Evolutionary conservation across 2,329 filamentous ascomycete species (phyloP).

Genomic region (Tolypocladium ovalisporum): DNA sequence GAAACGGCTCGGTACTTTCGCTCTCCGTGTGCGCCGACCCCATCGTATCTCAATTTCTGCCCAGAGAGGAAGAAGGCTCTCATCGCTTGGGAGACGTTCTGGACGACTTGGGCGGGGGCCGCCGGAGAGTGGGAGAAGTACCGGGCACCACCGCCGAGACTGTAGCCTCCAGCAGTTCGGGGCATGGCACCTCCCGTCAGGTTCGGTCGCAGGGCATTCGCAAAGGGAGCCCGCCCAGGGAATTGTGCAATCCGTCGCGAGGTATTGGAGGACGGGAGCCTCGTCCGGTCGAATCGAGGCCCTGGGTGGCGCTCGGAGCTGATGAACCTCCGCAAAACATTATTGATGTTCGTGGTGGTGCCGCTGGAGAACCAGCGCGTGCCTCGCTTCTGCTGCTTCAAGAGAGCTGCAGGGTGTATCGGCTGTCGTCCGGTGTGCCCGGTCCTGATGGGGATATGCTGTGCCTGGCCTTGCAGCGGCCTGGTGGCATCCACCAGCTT

Average conservation of each 20-base stretch:
- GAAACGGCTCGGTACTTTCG: constrained; percentile 73
- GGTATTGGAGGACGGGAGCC: constrained; percentile 37
- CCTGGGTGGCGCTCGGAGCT: constrained; percentile 25
- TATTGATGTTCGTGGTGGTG: constrained; percentile 30
- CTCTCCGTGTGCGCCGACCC: constrained; percentile 60
- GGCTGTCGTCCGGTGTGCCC: constrained; percentile 33
- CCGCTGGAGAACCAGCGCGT: constrained; percentile 37
- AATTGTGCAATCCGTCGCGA: constrained; percentile 46
- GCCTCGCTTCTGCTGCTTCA: constrained; percentile 35
- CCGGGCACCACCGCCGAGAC: constrained; percentile 59
- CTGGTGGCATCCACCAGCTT: constrained; percentile 34
- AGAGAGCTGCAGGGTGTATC: constrained; percentile 40
- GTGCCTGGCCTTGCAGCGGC: constrained; percentile 33
- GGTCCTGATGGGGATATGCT: constrained; percentile 32
- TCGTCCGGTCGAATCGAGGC: constrained; percentile 33
- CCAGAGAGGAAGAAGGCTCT: constrained; percentile 89
- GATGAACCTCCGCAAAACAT: constrained; percentile 39
- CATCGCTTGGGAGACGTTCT: constrained; percentile 90
- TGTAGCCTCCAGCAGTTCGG: constrained; percentile 83
- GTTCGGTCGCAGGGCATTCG: constrained; percentile 80
- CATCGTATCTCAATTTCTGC: constrained; percentile 79
- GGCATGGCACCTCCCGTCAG: constrained; percentile 79
- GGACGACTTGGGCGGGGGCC: constrained; percentile 77
- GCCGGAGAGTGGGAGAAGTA: constrained; percentile 88
- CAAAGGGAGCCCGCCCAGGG: constrained; percentile 73